phyloP scores from a whole-genome alignment of 345 rosid genomes.

The Aethionema arabicum region DNA sequence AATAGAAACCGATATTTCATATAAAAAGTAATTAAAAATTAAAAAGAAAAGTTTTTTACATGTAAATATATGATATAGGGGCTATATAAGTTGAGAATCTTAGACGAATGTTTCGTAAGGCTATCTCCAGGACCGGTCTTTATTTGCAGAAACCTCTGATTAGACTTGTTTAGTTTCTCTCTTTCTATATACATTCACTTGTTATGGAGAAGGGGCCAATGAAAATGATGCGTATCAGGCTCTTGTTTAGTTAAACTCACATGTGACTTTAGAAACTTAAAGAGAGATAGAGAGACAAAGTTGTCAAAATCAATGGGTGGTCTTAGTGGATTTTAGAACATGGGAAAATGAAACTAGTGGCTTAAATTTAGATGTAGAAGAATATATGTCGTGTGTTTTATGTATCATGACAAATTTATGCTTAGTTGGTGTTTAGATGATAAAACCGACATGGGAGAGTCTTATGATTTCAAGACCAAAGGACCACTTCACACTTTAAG shows the following conservation, averaged over 20 bases:
- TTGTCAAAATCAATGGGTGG: conserved; percentile 30
- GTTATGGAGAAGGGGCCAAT: conserved; percentile 19
- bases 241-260: conserved; percentile 27
- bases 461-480: conserved; percentile 28
- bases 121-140: no score
- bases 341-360: conserved; percentile 36
- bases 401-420: conserved; percentile 30
- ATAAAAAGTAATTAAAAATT: no score
- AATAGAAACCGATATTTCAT: no score
- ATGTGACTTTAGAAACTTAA: conserved; percentile 28
- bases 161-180: conserved; percentile 7
- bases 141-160: no score
- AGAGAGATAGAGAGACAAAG: conserved; percentile 29
- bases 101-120: no score
- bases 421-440: conserved; percentile 36
- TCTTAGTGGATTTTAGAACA: conserved; percentile 36
- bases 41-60: no score
- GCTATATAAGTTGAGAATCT: no score
- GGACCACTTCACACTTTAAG: conserved; percentile 26
- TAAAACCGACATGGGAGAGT: conserved; percentile 35
- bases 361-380: conserved; percentile 28
- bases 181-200: conserved; percentile 23
- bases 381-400: conserved; percentile 34
- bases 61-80: no score
- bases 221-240: conserved; percentile 31